Percentiles rank a stretch among this genome's conserved stretches.
phyloP scores from a whole-genome alignment of 208 protist species.

The Crithidia acanthocephali region DNA sequence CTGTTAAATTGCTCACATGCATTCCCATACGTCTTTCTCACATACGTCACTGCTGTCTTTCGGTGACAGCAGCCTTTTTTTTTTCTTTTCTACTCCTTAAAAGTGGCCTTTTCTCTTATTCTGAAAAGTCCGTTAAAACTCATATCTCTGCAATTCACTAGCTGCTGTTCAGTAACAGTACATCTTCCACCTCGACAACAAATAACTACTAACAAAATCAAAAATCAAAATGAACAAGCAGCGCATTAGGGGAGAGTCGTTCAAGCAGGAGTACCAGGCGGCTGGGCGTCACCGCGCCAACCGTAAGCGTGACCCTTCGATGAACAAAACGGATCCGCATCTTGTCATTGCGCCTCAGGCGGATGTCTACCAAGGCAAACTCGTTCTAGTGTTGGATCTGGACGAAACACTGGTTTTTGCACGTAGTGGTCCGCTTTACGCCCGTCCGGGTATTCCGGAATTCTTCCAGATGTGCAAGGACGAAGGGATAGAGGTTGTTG shows the following conservation, averaged over 20 bases:
- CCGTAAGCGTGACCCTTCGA: slow-evolving; percentile 88
- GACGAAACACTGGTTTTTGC: slow-evolving; percentile 93
- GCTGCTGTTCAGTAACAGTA: no score
- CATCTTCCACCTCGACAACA: neutral
- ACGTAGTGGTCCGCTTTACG: slow-evolving; percentile 86
- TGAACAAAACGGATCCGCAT: slow-evolving; percentile 82
- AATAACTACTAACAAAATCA: neutral
- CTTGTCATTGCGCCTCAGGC: slow-evolving; percentile 85
- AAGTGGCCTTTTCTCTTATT: neutral
- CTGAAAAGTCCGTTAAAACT: no score
- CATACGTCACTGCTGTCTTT: neutral
- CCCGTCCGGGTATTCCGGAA: slow-evolving; percentile 86
- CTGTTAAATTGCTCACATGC: no score
- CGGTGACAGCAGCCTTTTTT: neutral
- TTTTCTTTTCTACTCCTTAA: neutral
- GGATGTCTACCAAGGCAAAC: slow-evolving; percentile 75
- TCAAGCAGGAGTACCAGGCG: slow-evolving; percentile 94
- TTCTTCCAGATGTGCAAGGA: slow-evolving; percentile 90
- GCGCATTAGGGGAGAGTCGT: slow-evolving; percentile 89
- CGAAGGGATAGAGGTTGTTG: slow-evolving; percentile 87
- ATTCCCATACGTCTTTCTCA: neutral
- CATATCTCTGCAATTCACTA: no score
- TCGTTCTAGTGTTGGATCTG: slow-evolving; percentile 90
- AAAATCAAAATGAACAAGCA: slow-evolving; percentile 51
- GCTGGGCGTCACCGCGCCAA: slow-evolving; percentile 55